Conservation (phyloP, 768 basidiomycete genomes). For the Leucocoprinus birnbaumii region DNA sequence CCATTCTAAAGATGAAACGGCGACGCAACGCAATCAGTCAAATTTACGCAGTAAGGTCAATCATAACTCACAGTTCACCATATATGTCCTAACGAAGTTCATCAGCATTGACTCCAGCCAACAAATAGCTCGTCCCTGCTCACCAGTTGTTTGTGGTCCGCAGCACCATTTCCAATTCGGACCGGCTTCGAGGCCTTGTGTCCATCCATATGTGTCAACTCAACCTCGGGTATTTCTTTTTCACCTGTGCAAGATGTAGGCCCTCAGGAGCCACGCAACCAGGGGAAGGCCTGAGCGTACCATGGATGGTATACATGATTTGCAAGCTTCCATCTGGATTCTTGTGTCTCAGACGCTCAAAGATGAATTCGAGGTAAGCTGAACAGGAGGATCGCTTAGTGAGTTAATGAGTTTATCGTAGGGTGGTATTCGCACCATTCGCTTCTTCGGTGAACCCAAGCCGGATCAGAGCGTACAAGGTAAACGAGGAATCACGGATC, state of each 20-base stretch:
- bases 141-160: conserved; percentile 88
- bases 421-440: conserved; percentile 61
- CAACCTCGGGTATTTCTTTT: conserved; percentile 81
- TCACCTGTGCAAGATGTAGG: conserved; percentile 38
- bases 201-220: conserved; percentile 84
- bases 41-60: neutral
- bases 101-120: neutral
- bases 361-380: conserved; percentile 93
- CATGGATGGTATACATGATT: conserved; percentile 98
- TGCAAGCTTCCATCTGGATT: conserved; percentile 91
- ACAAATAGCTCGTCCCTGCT: conserved; percentile 9
- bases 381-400: neutral
- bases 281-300: conserved; percentile 29
- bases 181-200: conserved; percentile 85
- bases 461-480: conserved; percentile 89
- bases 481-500: conserved; percentile 97
- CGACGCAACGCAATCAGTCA: neutral
- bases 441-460: conserved; percentile 95
- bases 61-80: conserved; percentile 71
- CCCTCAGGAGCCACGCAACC: neutral
- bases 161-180: conserved; percentile 94
- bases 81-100: conserved; percentile 81
- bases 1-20: conserved; percentile 53
- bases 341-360: conserved; percentile 75
- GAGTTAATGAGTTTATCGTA: no score